Evolutionary conservation across 2,329 filamentous ascomycete genomes (phyloP), one percentile per base, ranked within the genome.

Genomic region (Parascedosporium putredinis): DNA sequence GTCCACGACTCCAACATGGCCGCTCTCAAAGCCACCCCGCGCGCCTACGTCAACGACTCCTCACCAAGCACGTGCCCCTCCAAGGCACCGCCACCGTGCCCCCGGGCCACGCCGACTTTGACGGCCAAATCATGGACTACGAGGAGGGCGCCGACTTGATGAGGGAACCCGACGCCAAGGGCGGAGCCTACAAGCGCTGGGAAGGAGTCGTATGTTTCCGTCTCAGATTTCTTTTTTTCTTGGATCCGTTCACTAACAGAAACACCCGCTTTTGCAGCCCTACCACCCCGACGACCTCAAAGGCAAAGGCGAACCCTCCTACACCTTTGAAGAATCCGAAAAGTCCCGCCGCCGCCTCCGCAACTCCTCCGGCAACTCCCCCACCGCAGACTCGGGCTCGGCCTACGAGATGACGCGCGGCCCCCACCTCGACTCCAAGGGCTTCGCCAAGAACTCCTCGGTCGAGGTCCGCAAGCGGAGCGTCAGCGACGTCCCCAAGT

Each of bases 91-190:
- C 89, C 1, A 71, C 71, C 16, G 77, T 93, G n/a, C 86, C 90
- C 1, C 81, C 85, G 0, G 89, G 90, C 20, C 67, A 75, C 57
- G 66, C 67, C 1, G 89, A 94, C 61, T 67, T 76, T 16, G 73
- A 78, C 50, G 90, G 90, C 2, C 75, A 80, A 49, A 69, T 76
- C 9, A 87, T 94, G 72, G 56, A 82, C 24, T 96, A 96, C 59
- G 73, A 88, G 58, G 89, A 96, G 60, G 89, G 89, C n/a, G 76
- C 83, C 2, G 88, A 95, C 59, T 72, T 95, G 62, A 89, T 90
- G 84, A 75, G 83, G 46, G 87, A 91, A 58, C 66, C 69, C 1
- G 79, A 84, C 53, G 77, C 79, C 3, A 62, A 68, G 0, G 86
- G 86, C 14, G 86, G 83, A n/a, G 74, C 85, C 12, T 95, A 93